Evolutionary conservation across 1,284 basidiomycete genomes (phyloP).

Genomic region (Boletus sp.): DNA sequence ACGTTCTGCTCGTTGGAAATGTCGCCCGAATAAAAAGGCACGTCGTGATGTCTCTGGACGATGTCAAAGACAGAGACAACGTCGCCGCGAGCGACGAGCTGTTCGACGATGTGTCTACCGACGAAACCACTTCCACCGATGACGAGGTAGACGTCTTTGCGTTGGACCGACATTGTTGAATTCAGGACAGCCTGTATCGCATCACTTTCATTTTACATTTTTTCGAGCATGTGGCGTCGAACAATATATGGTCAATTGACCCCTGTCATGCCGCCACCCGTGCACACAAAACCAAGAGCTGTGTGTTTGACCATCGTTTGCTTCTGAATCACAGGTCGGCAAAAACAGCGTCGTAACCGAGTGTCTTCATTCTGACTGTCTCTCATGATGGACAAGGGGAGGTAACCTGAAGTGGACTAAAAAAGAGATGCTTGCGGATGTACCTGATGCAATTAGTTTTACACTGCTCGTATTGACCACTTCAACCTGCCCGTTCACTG

Average conservation of each 20-base stretch:
- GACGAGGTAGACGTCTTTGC: conserved; percentile 69
- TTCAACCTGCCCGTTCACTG: neutral
- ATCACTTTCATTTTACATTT: conserved; percentile 10
- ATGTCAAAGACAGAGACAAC: conserved; percentile 84
- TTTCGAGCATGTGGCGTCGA: conserved; percentile 15
- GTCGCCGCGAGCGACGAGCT: conserved; percentile 77
- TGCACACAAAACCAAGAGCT: neutral
- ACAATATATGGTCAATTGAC: conserved; percentile 7
- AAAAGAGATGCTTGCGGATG: no score
- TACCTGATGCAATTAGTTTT: neutral
- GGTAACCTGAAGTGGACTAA: no score
- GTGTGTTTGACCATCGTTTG: neutral
- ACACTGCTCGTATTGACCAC: no score
- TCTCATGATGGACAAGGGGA: no score
- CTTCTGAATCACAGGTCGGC: neutral
- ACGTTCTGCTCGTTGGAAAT: conserved; percentile 78
- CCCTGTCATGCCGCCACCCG: conserved; percentile 1
- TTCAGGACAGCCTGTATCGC: conserved; percentile 1
- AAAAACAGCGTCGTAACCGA: no score
- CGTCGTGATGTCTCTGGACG: conserved; percentile 84
- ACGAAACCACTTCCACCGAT: conserved; percentile 93
- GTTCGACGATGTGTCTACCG: conserved; percentile 86
- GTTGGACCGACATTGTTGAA: conserved; percentile 27
- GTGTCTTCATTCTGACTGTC: no score
- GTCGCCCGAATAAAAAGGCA: conserved; percentile 84